These are phyloP conservation scores for Beta lomatogona DNA, from an alignment of 179 eudicot species.

Conservation along the genomic window DNA sequence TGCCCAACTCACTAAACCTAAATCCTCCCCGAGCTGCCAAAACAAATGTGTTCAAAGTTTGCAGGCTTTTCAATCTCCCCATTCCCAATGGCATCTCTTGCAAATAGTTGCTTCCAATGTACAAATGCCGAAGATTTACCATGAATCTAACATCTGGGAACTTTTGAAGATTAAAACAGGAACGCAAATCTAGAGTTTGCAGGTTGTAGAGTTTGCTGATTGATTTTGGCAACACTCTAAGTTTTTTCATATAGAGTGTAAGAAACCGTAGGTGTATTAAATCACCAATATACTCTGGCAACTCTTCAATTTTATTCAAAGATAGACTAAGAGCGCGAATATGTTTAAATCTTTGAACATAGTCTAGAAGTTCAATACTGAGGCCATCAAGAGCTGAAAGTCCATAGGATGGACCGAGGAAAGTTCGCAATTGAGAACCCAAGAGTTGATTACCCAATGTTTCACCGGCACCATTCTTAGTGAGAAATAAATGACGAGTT, in stretches of 20 bases:
- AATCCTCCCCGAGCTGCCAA: too few species aligned
- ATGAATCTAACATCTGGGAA: too few species aligned
- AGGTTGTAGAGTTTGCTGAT: too few species aligned
- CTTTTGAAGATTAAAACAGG: too few species aligned
- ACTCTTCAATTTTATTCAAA: neutral
- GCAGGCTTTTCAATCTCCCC: too few species aligned
- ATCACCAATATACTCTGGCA: constrained; percentile 3
- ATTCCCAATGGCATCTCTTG: too few species aligned
- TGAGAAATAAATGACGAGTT: constrained; percentile 5
- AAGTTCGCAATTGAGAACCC: neutral
- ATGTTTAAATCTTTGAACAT: neutral
- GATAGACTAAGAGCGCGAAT: neutral
- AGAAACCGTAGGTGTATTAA: constrained; percentile 4
- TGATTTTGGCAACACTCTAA: too few species aligned
- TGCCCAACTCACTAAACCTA: too few species aligned
- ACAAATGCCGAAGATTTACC: too few species aligned
- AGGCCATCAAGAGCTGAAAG: neutral
- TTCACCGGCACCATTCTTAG: neutral
- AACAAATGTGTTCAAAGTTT: too few species aligned
- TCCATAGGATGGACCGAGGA: neutral
- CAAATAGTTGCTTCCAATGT: too few species aligned
- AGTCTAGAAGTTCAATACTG: neutral
- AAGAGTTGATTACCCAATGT: neutral
- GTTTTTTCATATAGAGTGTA: neutral
- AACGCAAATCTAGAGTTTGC: too few species aligned